These are phyloP conservation scores for Plicaturopsis crispa DNA, from an alignment of 768 basidiomycete species.

Conservation along the genomic window DNA sequence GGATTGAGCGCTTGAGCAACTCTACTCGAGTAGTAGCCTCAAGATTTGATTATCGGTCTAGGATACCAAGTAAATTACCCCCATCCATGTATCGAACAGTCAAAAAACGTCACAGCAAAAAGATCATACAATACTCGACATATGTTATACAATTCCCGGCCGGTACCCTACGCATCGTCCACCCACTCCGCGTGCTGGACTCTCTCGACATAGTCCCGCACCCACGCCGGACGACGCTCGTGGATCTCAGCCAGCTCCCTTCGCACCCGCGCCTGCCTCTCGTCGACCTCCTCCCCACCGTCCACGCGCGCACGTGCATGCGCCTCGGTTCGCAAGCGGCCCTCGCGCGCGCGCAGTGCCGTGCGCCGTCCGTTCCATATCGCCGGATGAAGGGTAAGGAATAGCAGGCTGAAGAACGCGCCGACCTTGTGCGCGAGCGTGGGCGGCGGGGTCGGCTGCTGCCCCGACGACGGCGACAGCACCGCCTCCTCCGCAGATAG, in stretches of 20 bases:
- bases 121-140: too few relatives aligned
- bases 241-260: conserved; percentile 42
- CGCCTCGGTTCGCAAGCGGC: conserved; percentile 59
- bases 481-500: conserved; percentile 47
- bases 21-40: too few relatives aligned
- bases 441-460: conserved; percentile 29
- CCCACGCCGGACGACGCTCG: conserved; percentile 49
- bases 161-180: conserved; percentile 37
- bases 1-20: too few relatives aligned
- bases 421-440: conserved; percentile 38
- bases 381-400: conserved; percentile 64
- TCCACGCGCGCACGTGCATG: conserved; percentile 26
- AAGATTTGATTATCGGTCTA: too few relatives aligned
- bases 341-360: conserved; percentile 55
- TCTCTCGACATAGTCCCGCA: conserved; percentile 55
- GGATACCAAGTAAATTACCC: too few relatives aligned
- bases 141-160: too few relatives aligned
- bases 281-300: conserved; percentile 19
- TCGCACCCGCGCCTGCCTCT: conserved; percentile 24
- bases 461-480: conserved; percentile 24
- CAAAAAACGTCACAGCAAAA: too few relatives aligned
- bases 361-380: conserved; percentile 63
- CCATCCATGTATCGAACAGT: too few relatives aligned
- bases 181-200: conserved; percentile 62
- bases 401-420: conserved; percentile 48